Base-by-base conservation (phyloP, 2,329 filamentous ascomycete species). In the Celoporthe dispersa region DNA sequence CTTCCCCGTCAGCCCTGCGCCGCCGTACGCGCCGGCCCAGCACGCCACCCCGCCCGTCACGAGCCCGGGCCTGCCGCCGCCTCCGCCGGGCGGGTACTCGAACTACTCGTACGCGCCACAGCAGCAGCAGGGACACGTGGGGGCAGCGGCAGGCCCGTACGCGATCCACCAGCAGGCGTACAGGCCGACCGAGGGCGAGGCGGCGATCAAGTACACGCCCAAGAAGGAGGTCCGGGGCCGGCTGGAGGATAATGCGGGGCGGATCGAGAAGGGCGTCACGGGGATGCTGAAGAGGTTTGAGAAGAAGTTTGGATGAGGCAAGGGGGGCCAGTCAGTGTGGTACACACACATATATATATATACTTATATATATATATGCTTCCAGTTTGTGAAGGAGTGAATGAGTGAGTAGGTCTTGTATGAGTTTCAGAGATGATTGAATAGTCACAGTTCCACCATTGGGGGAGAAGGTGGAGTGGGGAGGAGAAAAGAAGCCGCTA, bases 201-300 rank as follows among this genome's bases (percentile, higher is more conserved):
- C 81, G 51, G 73, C 73, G 41, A 68, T 72, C n/a, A 81, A 83
- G 48, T 83, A 84, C 55, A 79, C 81, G 71, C 76, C 80, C 5
- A 85, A 84, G 76, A 79, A 79, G 68, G 85, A 87, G 68, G 76
- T 79, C 3, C 79, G 80, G 71, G 86, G 80, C 8, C 87, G 85
- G 77, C 79, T 93, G 39, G 91, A 92, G 75, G 87, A 90, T 77
- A 86, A 88, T 71, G 88, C 91, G 0, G 89, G 88, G 37, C 85
- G 87, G 75, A 75, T 94, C 44, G 92, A 94, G 81, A 89, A 89
- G 78, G 90, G 91, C 1, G 87, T 94, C 5, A 87, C 88, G 37
- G 88, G 90, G 8, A 90, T 94, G 83, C 79, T 94, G 73, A 93
- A 91, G 85, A 93, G 90, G 81, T 86, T 94, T 79, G 92, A 94